Conservation (phyloP, 768 basidiomycete genomes). For the Kwoniella mangroviensis region DNA sequence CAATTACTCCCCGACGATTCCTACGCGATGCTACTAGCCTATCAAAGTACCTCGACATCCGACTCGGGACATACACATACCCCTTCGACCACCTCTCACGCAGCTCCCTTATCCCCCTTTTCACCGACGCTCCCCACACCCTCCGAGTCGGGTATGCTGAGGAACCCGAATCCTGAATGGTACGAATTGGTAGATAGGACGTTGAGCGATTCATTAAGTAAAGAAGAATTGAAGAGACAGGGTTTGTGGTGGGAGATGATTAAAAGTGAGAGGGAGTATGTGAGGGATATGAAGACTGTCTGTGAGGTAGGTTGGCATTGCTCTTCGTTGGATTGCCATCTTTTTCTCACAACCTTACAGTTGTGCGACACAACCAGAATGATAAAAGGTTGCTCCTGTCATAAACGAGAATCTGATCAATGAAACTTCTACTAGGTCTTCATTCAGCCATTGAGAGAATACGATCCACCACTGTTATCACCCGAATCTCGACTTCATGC, state of each 20-base stretch:
- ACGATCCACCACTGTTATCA: conserved; percentile 38
- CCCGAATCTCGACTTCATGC: conserved; percentile 40
- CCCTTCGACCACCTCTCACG: conserved; percentile 3
- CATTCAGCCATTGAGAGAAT: conserved; percentile 38
- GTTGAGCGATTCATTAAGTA: conserved; percentile 33
- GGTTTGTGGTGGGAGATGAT: conserved; percentile 53
- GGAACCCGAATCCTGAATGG: conserved; percentile 45
- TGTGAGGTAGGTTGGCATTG: conserved; percentile 37
- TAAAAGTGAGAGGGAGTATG: conserved; percentile 51
- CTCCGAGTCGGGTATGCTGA: conserved; percentile 15
- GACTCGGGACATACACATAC: conserved; percentile 18
- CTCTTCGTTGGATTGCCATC: background rate
- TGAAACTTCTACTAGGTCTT: conserved; percentile 32
- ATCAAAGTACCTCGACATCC: conserved; percentile 38
- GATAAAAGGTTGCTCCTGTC: too few species aligned
- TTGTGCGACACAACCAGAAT: too few species aligned
- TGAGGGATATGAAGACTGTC: conserved; percentile 43
- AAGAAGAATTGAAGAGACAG: conserved; percentile 44
- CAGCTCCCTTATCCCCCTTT: background rate
- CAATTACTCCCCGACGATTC: conserved; percentile 34
- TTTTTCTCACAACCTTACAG: too few species aligned
- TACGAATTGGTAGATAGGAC: conserved; percentile 46
- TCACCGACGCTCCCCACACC: conserved; percentile 15
- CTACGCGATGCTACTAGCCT: conserved; percentile 46
- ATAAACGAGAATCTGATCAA: too few species aligned